Evolutionary conservation across 345 rosid species (phyloP).

Genomic region (Citrus hindsii): DNA sequence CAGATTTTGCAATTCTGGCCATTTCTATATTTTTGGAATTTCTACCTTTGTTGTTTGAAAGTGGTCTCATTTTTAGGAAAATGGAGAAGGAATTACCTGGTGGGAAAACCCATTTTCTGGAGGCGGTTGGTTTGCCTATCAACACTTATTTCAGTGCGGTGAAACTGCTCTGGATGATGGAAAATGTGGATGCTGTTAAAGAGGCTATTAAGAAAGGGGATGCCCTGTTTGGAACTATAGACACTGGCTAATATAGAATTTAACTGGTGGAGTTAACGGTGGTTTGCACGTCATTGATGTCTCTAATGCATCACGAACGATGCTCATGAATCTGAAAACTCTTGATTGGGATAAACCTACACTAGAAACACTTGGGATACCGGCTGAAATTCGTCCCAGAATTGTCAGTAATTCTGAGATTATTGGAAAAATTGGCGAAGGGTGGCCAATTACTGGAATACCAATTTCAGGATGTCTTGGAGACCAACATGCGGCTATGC

Average conservation of each 20-base stretch:
- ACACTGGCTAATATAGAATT: conserved; percentile 95
- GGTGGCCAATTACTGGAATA: conserved; percentile 81
- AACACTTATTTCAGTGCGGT: conserved; percentile 91
- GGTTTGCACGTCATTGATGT: conserved; percentile 92
- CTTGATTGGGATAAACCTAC: conserved; percentile 71
- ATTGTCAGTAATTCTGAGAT: conserved; percentile 83
- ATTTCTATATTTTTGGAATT: neutral
- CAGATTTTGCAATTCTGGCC: neutral
- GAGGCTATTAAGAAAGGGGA: conserved; percentile 53
- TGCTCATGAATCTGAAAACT: conserved; percentile 87
- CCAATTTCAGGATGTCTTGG: conserved; percentile 94
- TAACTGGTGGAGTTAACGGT: conserved; percentile 69
- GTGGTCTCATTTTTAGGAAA: conserved; percentile 42
- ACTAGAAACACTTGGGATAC: conserved; percentile 48
- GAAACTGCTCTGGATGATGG: conserved; percentile 89
- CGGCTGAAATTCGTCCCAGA: conserved; percentile 61
- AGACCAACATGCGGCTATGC: conserved; percentile 95
- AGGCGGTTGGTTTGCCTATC: conserved; percentile 77
- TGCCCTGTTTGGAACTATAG: conserved; percentile 85
- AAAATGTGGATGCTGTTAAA: conserved; percentile 63
- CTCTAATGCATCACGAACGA: conserved; percentile 83
- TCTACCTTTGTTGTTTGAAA: neutral
- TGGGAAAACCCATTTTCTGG: conserved; percentile 74
- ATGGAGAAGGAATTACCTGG: conserved; percentile 72
- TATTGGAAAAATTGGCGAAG: conserved; percentile 66